A percentile compares a stretch with the other conserved stretches of the same genome.
Conservation (phyloP, 192 early-diverging fungal genomes). For the Podila horticola region DNA sequence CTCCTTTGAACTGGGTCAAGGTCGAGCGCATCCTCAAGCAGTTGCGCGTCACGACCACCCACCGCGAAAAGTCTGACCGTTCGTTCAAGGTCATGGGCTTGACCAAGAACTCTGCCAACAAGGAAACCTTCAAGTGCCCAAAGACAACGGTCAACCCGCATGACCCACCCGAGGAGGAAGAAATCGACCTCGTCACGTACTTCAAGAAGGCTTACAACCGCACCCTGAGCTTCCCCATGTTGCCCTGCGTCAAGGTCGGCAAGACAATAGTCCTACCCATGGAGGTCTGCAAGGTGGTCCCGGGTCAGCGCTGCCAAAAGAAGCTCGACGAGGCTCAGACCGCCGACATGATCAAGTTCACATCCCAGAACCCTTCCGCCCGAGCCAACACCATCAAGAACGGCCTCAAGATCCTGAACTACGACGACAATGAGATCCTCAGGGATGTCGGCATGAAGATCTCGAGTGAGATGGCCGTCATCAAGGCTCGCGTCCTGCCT, state of each 20-base stretch:
- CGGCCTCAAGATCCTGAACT: constrained; percentile 72
- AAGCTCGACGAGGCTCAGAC: constrained; percentile 90
- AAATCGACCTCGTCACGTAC: constrained; percentile 76
- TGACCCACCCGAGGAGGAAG: constrained; percentile 51
- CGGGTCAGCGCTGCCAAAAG: constrained; percentile 84
- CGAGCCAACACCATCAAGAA: constrained; percentile 83
- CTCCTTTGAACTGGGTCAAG: constrained; percentile 42
- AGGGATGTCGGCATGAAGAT: constrained; percentile 78
- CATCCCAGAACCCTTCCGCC: constrained; percentile 79
- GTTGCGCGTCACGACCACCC: constrained; percentile 60
- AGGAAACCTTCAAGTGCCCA: constrained; percentile 71
- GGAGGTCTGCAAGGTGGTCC: constrained; percentile 89
- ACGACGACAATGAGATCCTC: constrained; percentile 75
- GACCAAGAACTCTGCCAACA: constrained; percentile 70
- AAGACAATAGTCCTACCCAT: constrained; percentile 80
- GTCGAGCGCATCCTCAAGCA: constrained; percentile 63
- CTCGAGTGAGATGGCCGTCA: constrained; percentile 69
- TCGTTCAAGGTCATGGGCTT: constrained; percentile 78
- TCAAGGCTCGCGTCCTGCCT: constrained; percentile 83
- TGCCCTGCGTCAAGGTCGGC: constrained; percentile 83
- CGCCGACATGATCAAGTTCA: constrained; percentile 95
- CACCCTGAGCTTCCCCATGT: constrained; percentile 74
- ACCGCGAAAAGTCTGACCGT: constrained; percentile 62
- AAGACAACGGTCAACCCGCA: neutral
- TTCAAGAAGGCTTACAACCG: constrained; percentile 81